These are phyloP conservation scores for Gnomoniopsis smithogilvyi DNA, from an alignment of 2,329 filamentous ascomycete species.

Conservation along the genomic window DNA sequence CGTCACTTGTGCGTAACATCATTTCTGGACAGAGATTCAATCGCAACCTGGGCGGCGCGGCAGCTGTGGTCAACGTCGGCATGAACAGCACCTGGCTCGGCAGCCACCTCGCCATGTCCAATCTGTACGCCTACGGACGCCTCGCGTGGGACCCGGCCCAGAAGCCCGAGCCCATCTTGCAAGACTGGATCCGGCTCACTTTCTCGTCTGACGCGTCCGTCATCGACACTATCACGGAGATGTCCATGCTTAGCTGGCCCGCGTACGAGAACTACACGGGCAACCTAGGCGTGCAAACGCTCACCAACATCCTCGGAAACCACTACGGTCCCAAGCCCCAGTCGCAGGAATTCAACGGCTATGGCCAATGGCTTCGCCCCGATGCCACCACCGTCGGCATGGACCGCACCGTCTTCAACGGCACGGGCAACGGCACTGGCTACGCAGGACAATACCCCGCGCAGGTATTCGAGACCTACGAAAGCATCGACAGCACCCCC, in stretches of 20 bases:
- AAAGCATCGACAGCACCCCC: constrained; percentile 60
- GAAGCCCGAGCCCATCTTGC: constrained; percentile 47
- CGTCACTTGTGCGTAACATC: constrained; percentile 57
- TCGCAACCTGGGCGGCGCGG: constrained; percentile 56
- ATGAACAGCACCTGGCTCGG: constrained; percentile 66
- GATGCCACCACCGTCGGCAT: constrained; percentile 60
- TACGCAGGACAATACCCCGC: constrained; percentile 64
- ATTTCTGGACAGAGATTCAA: constrained; percentile 58
- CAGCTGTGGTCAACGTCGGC: constrained; percentile 66
- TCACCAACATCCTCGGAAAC: constrained; percentile 64
- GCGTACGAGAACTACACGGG: constrained; percentile 70
- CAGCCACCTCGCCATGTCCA: constrained; percentile 67
- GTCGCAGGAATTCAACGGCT: constrained; percentile 64
- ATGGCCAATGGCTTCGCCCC: constrained; percentile 71
- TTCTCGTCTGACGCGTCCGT: constrained; percentile 55
- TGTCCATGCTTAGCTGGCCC: constrained; percentile 68
- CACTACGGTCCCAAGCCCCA: constrained; percentile 68
- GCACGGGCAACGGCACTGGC: constrained; percentile 67
- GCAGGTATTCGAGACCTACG: constrained; percentile 55
- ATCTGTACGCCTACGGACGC: constrained; percentile 66
- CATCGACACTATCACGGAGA: constrained; percentile 55
- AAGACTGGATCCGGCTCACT: constrained; percentile 67
- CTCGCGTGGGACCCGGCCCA: constrained; percentile 61
- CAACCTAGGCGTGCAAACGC: constrained; percentile 66
- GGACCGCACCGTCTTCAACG: constrained; percentile 67